Evolutionary conservation across 1,284 basidiomycete genomes (phyloP).

Genomic region (Coriolopsis trogii): DNA sequence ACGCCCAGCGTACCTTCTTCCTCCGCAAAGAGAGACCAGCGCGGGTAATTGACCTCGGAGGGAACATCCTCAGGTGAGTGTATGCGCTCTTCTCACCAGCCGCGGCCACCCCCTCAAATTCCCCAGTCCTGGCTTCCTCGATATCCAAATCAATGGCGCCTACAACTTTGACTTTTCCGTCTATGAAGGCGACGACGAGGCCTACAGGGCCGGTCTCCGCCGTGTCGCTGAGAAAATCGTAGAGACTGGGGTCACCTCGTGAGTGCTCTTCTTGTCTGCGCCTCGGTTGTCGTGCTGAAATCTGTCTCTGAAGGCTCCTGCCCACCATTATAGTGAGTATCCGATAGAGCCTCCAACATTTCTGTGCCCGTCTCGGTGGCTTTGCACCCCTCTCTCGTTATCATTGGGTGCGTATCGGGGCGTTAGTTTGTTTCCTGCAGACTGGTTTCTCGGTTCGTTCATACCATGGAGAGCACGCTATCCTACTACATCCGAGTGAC

Average conservation of each 20-base stretch:
- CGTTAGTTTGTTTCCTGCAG: not conserved
- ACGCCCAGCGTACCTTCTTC: constrained; percentile 70
- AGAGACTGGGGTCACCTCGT: constrained; percentile 89
- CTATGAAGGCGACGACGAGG: constrained; percentile 68
- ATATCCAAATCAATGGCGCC: constrained; percentile 86
- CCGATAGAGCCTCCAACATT: not conserved
- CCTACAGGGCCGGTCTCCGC: constrained; percentile 71
- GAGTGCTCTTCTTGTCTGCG: constrained; percentile 38
- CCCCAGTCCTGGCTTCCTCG: constrained; percentile 73
- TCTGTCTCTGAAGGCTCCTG: constrained; percentile 50
- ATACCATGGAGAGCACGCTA: too few species aligned
- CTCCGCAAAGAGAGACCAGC: constrained; percentile 61
- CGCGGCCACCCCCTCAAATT: not conserved
- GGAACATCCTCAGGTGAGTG: constrained; percentile 71
- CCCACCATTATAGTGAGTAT: constrained; percentile 76
- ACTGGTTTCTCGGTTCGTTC: too few species aligned
- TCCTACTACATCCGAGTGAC: too few species aligned
- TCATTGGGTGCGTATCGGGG: constrained; percentile 9
- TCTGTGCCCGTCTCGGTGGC: too few species aligned
- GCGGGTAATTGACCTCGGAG: constrained; percentile 64
- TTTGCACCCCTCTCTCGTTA: too few species aligned
- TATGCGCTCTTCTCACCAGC: not conserved
- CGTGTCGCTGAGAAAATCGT: constrained; percentile 75
- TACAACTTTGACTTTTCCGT: constrained; percentile 91
- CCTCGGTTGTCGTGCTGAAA: not conserved